phyloP scores from a whole-genome alignment of 441 rosid genomes.

The Brassica balearica region DNA sequence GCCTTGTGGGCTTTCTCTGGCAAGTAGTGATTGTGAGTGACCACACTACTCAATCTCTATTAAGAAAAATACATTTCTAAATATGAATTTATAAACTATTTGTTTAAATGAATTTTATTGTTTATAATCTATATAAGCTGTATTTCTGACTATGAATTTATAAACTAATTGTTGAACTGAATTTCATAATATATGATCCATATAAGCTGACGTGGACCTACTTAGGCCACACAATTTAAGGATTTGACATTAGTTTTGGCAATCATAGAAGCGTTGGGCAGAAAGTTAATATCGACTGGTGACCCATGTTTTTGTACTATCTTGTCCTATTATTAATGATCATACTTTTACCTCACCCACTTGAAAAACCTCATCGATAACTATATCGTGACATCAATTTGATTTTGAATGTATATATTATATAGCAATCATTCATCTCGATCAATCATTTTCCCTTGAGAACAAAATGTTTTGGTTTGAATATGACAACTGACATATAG shows the following conservation, averaged over 20 bases:
- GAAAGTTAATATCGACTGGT: constrained; percentile 24
- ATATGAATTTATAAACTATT: neutral
- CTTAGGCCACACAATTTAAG: constrained; percentile 28
- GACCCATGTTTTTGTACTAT: constrained; percentile 42
- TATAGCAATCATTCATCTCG: constrained; percentile 29
- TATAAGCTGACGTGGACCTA: constrained; percentile 31
- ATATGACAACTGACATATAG: constrained; percentile 27
- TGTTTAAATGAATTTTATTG: constrained; percentile 13
- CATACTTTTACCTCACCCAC: neutral
- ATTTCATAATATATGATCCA: constrained; percentile 5
- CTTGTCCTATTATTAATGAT: constrained; percentile 34
- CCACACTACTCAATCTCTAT: constrained; percentile 23
- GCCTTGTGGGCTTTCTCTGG: constrained; percentile 36
- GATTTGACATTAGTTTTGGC: constrained; percentile 36
- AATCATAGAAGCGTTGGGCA: constrained; percentile 29
- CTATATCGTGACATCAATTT: constrained; percentile 26
- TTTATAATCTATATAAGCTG: constrained; percentile 2
- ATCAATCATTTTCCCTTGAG: constrained; percentile 29
- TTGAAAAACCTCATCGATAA: constrained; percentile 2
- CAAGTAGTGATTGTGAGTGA: constrained; percentile 34
- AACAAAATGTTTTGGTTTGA: constrained; percentile 34
- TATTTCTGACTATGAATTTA: neutral
- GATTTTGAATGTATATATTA: constrained; percentile 17
- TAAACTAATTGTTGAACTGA: neutral
- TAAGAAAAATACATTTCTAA: neutral